Percentiles rank a stretch among this genome's conserved stretches.
These are phyloP conservation scores for Botrytis deweyae DNA, from an alignment of 2,329 filamentous ascomycete genomes.

Conservation along the genomic window DNA sequence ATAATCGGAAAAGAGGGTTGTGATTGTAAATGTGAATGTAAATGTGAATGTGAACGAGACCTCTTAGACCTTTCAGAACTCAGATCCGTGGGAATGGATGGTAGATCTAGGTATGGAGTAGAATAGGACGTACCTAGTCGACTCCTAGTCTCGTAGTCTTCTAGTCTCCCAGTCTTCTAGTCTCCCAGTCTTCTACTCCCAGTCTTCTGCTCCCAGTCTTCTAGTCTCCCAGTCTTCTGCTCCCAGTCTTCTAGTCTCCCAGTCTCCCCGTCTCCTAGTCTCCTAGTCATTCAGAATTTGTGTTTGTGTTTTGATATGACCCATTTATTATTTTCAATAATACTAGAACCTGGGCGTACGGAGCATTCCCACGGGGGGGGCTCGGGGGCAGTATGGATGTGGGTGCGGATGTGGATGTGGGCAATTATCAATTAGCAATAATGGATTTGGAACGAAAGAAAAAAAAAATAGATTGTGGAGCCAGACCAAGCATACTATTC, in stretches of 20 bases:
- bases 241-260: not conserved
- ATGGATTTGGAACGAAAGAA: not conserved
- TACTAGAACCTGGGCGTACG: not conserved
- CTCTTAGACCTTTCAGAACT: not conserved
- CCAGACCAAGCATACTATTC: no score
- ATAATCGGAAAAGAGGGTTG: not conserved
- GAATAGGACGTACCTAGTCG: not conserved
- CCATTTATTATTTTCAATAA: not conserved
- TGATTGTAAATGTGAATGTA: not conserved
- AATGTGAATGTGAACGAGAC: not conserved
- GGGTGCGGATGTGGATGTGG: not conserved
- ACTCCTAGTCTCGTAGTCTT: not conserved
- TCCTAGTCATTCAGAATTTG: not conserved
- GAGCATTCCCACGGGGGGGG: not conserved
- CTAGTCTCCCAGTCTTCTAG: not conserved
- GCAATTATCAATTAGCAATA: not conserved
- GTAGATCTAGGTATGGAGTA: not conserved
- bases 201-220: no score
- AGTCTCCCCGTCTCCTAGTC: no score
- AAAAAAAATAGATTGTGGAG: not conserved
- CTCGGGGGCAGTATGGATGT: not conserved
- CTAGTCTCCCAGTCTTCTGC: not conserved
- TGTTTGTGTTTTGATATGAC: slow-evolving; percentile 12
- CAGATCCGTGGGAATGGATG: not conserved
- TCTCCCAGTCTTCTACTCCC: no score